Base-by-base conservation (phyloP, 2,329 filamentous ascomycete species). In the Elsinoe australis region DNA sequence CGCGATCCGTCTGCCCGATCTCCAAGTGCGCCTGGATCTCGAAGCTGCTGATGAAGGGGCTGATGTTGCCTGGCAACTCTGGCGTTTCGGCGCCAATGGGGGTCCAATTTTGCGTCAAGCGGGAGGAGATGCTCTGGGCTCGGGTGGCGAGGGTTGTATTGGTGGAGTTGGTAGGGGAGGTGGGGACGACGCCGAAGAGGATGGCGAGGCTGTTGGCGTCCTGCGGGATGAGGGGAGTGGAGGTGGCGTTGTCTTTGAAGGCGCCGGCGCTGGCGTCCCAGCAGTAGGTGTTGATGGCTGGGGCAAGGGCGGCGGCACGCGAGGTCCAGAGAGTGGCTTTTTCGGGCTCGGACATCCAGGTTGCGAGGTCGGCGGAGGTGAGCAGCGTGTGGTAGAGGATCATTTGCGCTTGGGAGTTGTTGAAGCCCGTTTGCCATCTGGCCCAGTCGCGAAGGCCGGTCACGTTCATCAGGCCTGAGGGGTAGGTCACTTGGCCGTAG, bases 1-100 rank as follows among this genome's bases (percentile, higher is more conserved):
- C 76, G 28, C 77, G 71, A 3, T 45, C 31, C 2, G 76, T 59
- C 50, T 71, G 65, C 0, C 69, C 66, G 1, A 70, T 70, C 0
- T 65, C 59, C 4, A 80, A 64, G 54, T 80, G 78, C 1, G 70
- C 77, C 58, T 76, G 73, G 19, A 82, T 67, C 56, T 82, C 78
- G 54, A 80, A 74, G 10, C 71, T 74, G 6, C 72, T 72, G 46
- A 78, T 74, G 58, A 80, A 81, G 0, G 75, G 74, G 1, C 72
- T 74, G 26, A 82, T 68, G 53, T 79, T 78, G 3, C 71, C 71
- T 0, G 74, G 73, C 0, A 80, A 66, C 53, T 82, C 78, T 0
- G 76, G 78, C 0, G 70, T 65, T 10, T 73, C 66, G 2, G 78
- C 69, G 5, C 78, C 78, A 42, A 79, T 73, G 3, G 70, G 66